Evolutionary conservation across 257 asterid genomes (phyloP).

Genomic region (Nicotiana benthamiana): DNA sequence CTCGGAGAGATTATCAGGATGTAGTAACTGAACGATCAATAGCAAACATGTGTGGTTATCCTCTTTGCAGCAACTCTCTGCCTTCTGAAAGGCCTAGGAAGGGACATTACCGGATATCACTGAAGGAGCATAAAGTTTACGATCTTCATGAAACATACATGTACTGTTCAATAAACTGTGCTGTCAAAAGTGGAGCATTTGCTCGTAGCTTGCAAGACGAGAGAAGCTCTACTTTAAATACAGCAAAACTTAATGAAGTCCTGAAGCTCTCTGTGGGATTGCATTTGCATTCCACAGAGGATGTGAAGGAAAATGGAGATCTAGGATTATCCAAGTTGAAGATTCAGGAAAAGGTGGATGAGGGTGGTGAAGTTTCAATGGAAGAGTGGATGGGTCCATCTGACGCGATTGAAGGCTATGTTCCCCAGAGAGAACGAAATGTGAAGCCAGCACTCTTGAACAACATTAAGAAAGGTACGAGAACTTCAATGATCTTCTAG

Average conservation of each 20-base stretch:
- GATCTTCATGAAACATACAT: slow-evolving; percentile 82
- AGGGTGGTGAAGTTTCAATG: slow-evolving; percentile 54
- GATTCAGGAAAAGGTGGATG: slow-evolving; percentile 58
- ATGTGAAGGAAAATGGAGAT: slow-evolving; percentile 43
- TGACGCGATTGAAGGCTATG: slow-evolving; percentile 91
- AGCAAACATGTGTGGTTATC: slow-evolving; percentile 70
- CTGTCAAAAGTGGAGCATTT: slow-evolving; percentile 65
- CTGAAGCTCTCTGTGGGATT: slow-evolving; percentile 43
- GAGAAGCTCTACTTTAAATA: slow-evolving; percentile 48
- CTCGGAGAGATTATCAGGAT: slow-evolving; percentile 60
- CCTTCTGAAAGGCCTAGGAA: slow-evolving; percentile 61
- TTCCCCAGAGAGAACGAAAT: slow-evolving; percentile 48
- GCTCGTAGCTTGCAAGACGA: slow-evolving; percentile 55
- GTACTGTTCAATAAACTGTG: slow-evolving; percentile 77
- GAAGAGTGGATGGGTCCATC: slow-evolving; percentile 95
- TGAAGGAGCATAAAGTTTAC: slow-evolving; percentile 84
- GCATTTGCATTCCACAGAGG: slow-evolving; percentile 31
- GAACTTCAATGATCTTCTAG: background rate
- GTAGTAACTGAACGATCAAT: slow-evolving; percentile 82
- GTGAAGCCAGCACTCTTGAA: slow-evolving; percentile 15
- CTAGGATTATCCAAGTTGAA: slow-evolving; percentile 47
- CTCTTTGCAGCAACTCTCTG: slow-evolving; percentile 54
- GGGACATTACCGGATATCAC: slow-evolving; percentile 74
- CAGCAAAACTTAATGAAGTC: slow-evolving; percentile 45
- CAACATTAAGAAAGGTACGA: slow-evolving; percentile 32